A percentile compares a stretch with the other conserved stretches of the same genome.
Evolutionary conservation across 1,284 basidiomycete genomes (phyloP).

Genomic region (Tilletia horrida): DNA sequence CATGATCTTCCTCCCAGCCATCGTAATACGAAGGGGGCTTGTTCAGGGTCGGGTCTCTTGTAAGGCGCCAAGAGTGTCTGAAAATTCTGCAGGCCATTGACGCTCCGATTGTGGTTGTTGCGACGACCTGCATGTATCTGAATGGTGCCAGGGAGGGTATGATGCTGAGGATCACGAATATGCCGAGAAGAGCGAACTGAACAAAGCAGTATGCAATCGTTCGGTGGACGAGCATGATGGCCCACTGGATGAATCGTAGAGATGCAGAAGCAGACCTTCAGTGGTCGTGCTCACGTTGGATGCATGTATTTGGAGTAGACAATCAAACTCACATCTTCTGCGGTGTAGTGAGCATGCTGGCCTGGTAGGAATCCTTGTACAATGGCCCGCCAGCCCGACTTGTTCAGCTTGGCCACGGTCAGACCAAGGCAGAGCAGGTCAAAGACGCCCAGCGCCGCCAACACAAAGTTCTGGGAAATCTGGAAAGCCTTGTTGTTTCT

Average conservation of each 20-base stretch:
- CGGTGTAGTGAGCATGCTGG: constrained; percentile 27
- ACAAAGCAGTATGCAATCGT: constrained; percentile 41
- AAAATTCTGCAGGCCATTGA: constrained; percentile 46
- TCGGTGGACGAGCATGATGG: constrained; percentile 40
- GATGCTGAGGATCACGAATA: constrained; percentile 33
- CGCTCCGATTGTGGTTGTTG: constrained; percentile 35
- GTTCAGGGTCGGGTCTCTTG: constrained; percentile 36
- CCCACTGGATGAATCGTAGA: neutral
- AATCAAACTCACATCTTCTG: constrained; percentile 39
- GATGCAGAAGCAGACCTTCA: neutral
- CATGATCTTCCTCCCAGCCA: constrained; percentile 33
- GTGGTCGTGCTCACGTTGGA: too few relatives aligned
- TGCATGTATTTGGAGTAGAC: too few relatives aligned
- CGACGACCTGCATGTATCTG: constrained; percentile 40
- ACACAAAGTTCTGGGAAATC: constrained; percentile 26
- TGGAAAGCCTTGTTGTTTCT: constrained; percentile 31
- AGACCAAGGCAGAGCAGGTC: constrained; percentile 36
- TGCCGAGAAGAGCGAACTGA: constrained; percentile 39
- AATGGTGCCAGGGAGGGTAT: constrained; percentile 30
- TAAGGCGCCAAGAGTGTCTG: constrained; percentile 40
- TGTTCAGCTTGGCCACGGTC: constrained; percentile 43
- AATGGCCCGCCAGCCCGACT: constrained; percentile 37
- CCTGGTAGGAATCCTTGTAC: constrained; percentile 30
- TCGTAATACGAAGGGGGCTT: constrained; percentile 39
- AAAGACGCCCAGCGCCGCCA: constrained; percentile 33